Base-by-base conservation (phyloP, 768 basidiomycete genomes). In the Galerina sulciceps region DNA sequence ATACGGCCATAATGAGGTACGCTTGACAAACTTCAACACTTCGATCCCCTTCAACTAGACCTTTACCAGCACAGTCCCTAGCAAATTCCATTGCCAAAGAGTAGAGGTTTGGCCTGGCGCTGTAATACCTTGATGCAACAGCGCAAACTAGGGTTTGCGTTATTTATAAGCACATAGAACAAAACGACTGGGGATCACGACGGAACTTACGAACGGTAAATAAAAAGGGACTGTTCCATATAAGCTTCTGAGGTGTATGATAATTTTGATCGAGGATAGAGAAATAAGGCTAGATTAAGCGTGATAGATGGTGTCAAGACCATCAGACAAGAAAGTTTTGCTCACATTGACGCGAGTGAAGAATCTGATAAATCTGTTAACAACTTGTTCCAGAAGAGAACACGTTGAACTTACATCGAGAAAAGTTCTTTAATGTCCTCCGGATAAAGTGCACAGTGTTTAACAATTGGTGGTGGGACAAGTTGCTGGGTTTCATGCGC, bases 21-120 rank as follows among this genome's bases (percentile, higher is more conserved):
- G 91, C 90, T 68, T 93, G 91, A 57, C 86, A 88, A 57, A 88
- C 84, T 67, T 93, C 91, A n/a, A 92, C 81, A 58, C 83, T 86
- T 67, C 83, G 83, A 62, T 79, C 77, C 5, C 85, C 85, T 57
- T 87, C 84, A 11, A 86, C 78, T 51, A 89, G 76, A 2, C 85
- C 79, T 55, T 80, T 79, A 11, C 83, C 85, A 5, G 87, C 87
- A 17, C 83, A 78, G 53, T 85, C 82, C 59, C 83, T 78, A 6
- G 87, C 86, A 64, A 88, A 85, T 47, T 85, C 82, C 72, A 85
- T 83, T 0, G 85, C 85, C 50, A 85, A 69, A 6, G 71, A 67
- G 69, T 87, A 85, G 22, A 91, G 73, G 18, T 80, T 80, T 0
- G 85, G 84, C 53, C 83, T 78, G 43, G 76, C 74, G 2, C 75